Evolutionary conservation across 768 basidiomycete genomes (phyloP).

Genomic region (Boletus speciosus): DNA sequence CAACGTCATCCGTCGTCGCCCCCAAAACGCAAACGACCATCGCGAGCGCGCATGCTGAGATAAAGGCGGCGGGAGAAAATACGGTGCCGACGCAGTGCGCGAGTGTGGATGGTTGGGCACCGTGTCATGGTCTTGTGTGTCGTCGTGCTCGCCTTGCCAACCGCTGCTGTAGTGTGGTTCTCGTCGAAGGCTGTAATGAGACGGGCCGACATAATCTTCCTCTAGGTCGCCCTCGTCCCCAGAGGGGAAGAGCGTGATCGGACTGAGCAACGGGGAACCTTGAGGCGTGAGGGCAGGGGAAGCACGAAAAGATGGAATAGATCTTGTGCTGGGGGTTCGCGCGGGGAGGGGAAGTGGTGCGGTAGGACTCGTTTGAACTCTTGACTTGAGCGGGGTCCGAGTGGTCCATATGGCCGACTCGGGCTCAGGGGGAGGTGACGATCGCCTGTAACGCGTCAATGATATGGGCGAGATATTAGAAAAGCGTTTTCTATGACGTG

Average conservation of each 20-base stretch:
- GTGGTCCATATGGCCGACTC: conserved; percentile 38
- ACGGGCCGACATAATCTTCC: conserved; percentile 41
- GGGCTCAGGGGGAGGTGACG: conserved; percentile 25
- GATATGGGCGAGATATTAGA: conserved; percentile 33
- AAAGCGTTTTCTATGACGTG: conserved; percentile 13
- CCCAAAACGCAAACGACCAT: conserved; percentile 48
- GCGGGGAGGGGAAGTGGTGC: conserved; percentile 36
- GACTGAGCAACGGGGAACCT: conserved; percentile 37
- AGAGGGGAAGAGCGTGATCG: conserved; percentile 34
- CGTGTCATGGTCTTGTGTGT: not conserved
- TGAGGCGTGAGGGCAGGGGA: conserved; percentile 36
- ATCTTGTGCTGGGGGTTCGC: conserved; percentile 37
- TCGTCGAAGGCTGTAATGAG: conserved; percentile 44
- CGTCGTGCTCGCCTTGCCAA: conserved; percentile 31
- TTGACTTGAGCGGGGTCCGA: conserved; percentile 43
- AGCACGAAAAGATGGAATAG: conserved; percentile 39
- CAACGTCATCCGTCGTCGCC: conserved; percentile 51
- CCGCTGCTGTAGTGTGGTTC: conserved; percentile 30
- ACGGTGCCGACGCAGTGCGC: conserved; percentile 8
- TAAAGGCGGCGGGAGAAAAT: conserved; percentile 40
- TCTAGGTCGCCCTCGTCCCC: conserved; percentile 49
- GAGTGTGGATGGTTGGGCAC: not conserved
- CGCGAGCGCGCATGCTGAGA: conserved; percentile 20
- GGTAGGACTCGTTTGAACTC: conserved; percentile 39
- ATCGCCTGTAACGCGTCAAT: conserved; percentile 24